phyloP scores from a whole-genome alignment of 768 basidiomycete genomes.

The Tulasnella sp. region DNA sequence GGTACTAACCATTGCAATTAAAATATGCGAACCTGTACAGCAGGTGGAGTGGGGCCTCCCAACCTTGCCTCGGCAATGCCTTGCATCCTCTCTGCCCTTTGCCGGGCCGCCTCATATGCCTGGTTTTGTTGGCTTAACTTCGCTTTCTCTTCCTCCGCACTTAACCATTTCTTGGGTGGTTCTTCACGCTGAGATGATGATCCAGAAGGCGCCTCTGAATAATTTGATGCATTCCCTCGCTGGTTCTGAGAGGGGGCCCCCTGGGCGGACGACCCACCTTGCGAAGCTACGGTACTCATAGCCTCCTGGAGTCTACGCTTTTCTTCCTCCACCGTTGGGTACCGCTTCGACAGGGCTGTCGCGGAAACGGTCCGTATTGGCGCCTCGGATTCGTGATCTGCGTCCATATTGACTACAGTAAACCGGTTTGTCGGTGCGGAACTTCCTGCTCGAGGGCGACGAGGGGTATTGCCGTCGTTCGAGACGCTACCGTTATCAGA shows the following conservation, averaged over 20 bases:
- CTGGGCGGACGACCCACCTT: neutral
- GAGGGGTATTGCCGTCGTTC: neutral
- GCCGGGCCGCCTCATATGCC: slow-evolving; percentile 8
- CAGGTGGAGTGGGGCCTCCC: neutral
- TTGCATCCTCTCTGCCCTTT: neutral
- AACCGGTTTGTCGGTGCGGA: slow-evolving; percentile 26
- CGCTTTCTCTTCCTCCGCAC: slow-evolving; percentile 68
- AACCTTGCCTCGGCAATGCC: neutral
- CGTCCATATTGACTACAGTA: slow-evolving; percentile 35
- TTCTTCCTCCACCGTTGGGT: slow-evolving; percentile 37
- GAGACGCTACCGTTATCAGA: too few species aligned
- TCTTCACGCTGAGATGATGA: slow-evolving; percentile 2
- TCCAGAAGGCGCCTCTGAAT: neutral
- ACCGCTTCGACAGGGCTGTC: slow-evolving; percentile 8
- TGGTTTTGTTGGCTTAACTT: slow-evolving; percentile 49
- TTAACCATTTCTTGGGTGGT: slow-evolving; percentile 39
- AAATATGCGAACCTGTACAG: neutral
- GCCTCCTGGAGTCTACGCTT: slow-evolving; percentile 28
- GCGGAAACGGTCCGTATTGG: neutral
- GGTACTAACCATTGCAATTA: too few species aligned
- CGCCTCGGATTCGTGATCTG: slow-evolving; percentile 24
- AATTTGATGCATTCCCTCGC: neutral
- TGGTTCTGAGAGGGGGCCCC: neutral
- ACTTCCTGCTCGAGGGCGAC: neutral
- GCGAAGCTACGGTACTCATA: slow-evolving; percentile 1